These are phyloP conservation scores for Aureobasidium sp. DNA, from an alignment of 2,329 filamentous ascomycete species.

Conservation along the genomic window DNA sequence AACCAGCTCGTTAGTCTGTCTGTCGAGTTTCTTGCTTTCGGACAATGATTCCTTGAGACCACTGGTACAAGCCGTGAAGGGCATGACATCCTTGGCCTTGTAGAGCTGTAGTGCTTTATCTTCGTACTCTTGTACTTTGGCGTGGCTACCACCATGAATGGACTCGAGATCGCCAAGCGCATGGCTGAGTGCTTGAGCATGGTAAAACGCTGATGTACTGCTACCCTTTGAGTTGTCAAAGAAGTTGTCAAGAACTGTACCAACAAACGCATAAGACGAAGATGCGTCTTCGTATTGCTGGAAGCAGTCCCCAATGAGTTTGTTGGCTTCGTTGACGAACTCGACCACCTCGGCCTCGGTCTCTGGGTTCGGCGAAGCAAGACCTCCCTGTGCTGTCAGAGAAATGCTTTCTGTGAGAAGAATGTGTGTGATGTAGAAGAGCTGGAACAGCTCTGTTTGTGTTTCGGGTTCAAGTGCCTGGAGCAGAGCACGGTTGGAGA, in stretches of 20 bases:
- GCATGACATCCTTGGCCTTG: slow-evolving; percentile 36
- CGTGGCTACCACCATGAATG: slow-evolving; percentile 30
- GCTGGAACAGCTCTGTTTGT: slow-evolving; percentile 36
- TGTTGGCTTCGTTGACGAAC: slow-evolving; percentile 43
- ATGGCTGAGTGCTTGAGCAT: slow-evolving; percentile 30
- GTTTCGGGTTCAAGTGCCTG: slow-evolving; percentile 25
- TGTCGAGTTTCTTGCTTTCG: slow-evolving; percentile 38
- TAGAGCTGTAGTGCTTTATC: slow-evolving; percentile 23
- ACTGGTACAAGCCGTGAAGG: slow-evolving; percentile 39
- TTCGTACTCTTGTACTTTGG: slow-evolving; percentile 28
- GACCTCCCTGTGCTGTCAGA: slow-evolving; percentile 46
- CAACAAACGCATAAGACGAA: slow-evolving; percentile 18
- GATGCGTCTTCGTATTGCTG: slow-evolving; percentile 1
- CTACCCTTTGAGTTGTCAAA: slow-evolving; percentile 13
- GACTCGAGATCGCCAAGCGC: slow-evolving; percentile 33
- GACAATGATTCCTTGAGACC: slow-evolving; percentile 42
- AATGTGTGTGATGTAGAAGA: slow-evolving; percentile 46
- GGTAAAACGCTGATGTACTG: slow-evolving; percentile 30
- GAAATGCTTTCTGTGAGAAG: slow-evolving; percentile 53
- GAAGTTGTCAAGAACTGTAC: slow-evolving; percentile 22
- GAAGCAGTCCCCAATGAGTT: slow-evolving; percentile 6
- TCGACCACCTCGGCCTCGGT: slow-evolving; percentile 42
- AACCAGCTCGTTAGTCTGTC: slow-evolving; percentile 52
- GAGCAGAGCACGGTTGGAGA: slow-evolving; percentile 36
- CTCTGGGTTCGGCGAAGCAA: slow-evolving; percentile 27